Evolutionary conservation across 371 early-diverging fungal genomes (phyloP).

Genomic region (Enterocytospora artemiae): DNA sequence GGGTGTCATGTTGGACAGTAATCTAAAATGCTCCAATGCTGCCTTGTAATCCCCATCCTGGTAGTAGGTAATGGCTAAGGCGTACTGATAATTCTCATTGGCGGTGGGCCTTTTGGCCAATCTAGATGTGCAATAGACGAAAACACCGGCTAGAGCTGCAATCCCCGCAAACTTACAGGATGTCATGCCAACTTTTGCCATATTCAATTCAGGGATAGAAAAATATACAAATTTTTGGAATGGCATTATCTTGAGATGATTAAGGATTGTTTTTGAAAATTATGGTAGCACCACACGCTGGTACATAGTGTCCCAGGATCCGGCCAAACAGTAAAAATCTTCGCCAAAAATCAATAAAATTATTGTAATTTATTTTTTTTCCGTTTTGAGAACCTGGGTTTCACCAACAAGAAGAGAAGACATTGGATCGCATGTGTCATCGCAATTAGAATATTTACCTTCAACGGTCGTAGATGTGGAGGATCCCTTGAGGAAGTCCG

Average conservation of each 20-base stretch:
- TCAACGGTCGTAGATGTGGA: constrained; percentile 2
- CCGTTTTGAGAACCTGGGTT: neutral
- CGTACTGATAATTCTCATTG: no score
- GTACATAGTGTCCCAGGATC: neutral
- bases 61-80: no score
- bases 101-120: no score
- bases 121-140: no score
- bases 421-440: constrained; percentile 12
- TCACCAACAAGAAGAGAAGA: neutral
- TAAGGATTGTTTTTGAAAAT: neutral
- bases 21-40: neutral
- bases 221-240: neutral
- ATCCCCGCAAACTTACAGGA: no score
- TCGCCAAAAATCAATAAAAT: no score
- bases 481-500: neutral
- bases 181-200: no score
- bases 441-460: neutral
- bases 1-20: neutral
- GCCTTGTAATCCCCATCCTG: no score
- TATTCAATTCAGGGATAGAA: no score
- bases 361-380: neutral
- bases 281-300: neutral
- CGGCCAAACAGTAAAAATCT: no score
- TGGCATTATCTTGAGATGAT: neutral
- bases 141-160: no score